phyloP scores from a whole-genome alignment of 306 rosid species.

The Calophaca sinica region DNA sequence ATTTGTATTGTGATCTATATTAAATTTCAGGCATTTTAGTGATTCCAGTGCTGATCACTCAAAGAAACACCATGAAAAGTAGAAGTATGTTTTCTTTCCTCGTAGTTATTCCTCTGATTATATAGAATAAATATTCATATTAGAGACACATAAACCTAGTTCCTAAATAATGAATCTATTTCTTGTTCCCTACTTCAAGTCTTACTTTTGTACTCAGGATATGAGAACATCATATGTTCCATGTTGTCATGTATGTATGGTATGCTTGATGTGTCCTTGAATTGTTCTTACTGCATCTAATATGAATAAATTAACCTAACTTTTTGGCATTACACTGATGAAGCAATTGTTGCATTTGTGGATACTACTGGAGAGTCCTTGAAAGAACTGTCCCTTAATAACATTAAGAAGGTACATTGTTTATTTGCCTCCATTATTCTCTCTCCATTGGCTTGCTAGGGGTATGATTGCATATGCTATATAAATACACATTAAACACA shows the following conservation, averaged over 20 bases:
- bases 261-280: constrained; percentile 12
- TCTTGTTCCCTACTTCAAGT: constrained; percentile 18
- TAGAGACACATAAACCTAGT: too few relatives aligned
- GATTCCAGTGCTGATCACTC: constrained; percentile 13
- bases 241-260: background rate
- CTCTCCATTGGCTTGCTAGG: constrained; percentile 15
- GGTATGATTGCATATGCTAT: background rate
- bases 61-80: too few relatives aligned
- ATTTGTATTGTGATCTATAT: constrained; percentile 12
- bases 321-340: constrained; percentile 66
- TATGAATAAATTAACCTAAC: constrained; percentile 17
- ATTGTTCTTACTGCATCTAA: background rate
- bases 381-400: constrained; percentile 76
- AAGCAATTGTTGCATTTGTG: constrained; percentile 82
- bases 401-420: constrained; percentile 65
- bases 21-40: constrained; percentile 72
- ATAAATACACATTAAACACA: background rate
- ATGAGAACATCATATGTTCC: too few relatives aligned
- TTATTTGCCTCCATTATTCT: constrained; percentile 18
- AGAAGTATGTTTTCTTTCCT: too few relatives aligned
- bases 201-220: too few relatives aligned
- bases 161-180: too few relatives aligned
- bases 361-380: constrained; percentile 70
- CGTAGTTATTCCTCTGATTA: too few relatives aligned
- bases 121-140: too few relatives aligned